These are phyloP conservation scores for Citeromyces siamensis DNA, from an alignment of 1,139 yeast species.

Conservation along the genomic window DNA sequence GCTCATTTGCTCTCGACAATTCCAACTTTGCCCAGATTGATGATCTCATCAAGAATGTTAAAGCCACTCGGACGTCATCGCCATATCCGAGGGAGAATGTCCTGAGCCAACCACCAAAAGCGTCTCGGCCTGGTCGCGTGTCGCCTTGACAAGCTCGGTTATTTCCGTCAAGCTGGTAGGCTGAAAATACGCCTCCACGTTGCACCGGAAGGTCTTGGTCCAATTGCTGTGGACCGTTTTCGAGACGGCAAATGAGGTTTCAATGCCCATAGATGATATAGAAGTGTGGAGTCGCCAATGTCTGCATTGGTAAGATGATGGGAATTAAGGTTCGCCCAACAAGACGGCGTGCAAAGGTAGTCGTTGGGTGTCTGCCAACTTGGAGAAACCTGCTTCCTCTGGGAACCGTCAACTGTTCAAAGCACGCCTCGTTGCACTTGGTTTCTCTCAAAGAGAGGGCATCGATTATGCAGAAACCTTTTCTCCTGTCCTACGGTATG, in stretches of 20 bases:
- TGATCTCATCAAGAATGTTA: constrained; percentile 25
- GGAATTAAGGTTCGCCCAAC: no score
- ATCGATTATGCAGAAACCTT: no score
- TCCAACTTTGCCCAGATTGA: constrained; percentile 71
- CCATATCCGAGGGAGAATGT: constrained; percentile 87
- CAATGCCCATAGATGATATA: no score
- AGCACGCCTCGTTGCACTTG: no score
- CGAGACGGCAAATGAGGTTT: constrained; percentile 19
- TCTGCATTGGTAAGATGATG: no score
- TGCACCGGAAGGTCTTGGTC: constrained; percentile 82
- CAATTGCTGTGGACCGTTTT: constrained; percentile 54
- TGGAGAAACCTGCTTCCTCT: no score
- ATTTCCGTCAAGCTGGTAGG: constrained; percentile 60
- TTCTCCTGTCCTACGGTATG: no score
- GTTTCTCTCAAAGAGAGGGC: no score
- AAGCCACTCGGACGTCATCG: constrained; percentile 41
- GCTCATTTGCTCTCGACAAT: constrained; percentile 66
- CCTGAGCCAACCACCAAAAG: constrained; percentile 88
- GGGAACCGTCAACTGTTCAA: no score
- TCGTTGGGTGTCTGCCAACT: no score
- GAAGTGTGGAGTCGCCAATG: no score
- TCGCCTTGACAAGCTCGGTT: constrained; percentile 48
- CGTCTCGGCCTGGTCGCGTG: constrained; percentile 47
- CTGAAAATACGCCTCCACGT: constrained; percentile 69
- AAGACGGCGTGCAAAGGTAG: no score